Conservation (phyloP, 2,329 filamentous ascomycete species). For the Alternaria metachromatica region DNA sequence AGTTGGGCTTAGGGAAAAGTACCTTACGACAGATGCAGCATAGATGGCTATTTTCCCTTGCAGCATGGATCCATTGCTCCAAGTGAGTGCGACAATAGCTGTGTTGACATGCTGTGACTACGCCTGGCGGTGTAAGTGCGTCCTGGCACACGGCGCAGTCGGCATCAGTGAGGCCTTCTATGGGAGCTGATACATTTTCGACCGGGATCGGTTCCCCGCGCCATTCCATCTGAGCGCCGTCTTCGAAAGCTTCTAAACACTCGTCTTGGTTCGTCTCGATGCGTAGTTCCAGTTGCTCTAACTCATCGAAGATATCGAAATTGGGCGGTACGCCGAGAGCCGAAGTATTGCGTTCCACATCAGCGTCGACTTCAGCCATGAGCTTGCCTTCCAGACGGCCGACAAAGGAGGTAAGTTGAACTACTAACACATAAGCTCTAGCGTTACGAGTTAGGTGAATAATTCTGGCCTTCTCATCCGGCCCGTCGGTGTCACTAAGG, state of each 20-base stretch:
- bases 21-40: background rate
- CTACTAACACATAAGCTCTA: background rate
- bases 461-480: background rate
- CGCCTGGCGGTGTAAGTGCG: background rate
- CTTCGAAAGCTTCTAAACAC: background rate
- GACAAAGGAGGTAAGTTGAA: background rate
- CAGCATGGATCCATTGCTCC: background rate
- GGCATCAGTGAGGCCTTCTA: background rate
- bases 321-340: background rate
- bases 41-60: background rate
- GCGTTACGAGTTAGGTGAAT: background rate
- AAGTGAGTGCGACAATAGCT: background rate
- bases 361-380: background rate
- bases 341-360: background rate
- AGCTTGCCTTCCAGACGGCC: background rate
- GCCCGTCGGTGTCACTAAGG: background rate
- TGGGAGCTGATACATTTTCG: background rate
- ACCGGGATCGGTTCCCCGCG: background rate
- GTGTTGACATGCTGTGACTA: background rate
- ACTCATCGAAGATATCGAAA: background rate
- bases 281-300: background rate
- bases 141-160: background rate
- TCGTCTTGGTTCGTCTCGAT: background rate
- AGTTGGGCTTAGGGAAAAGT: background rate
- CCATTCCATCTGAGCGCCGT: background rate